Percentiles rank a stretch among this genome's conserved stretches.
phyloP scores from a whole-genome alignment of 352 stramenopile species.

The Pythium utonaiense region DNA sequence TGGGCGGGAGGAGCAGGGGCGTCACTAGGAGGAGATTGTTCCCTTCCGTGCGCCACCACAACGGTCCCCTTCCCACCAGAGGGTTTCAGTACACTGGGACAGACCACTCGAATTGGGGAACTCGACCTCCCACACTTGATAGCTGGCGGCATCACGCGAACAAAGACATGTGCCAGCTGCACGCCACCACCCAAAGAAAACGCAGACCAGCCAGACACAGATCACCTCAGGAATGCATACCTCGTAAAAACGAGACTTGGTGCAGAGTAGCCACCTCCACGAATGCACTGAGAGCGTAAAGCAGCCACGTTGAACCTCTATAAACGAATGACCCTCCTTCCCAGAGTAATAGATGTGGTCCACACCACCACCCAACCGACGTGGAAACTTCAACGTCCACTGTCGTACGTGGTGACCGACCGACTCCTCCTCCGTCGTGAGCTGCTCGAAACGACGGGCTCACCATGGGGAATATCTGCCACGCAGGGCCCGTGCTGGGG shows the following conservation, averaged over 20 bases:
- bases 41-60: neutral
- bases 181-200: neutral
- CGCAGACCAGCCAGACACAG: neutral
- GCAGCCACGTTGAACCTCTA: neutral
- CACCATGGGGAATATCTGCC: constrained; percentile 62
- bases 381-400: constrained; percentile 15
- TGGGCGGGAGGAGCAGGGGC: neutral
- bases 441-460: neutral
- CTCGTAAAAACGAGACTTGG: neutral
- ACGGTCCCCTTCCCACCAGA: constrained; percentile 3
- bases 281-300: neutral
- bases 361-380: neutral
- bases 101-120: neutral
- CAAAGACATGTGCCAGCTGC: constrained; percentile 16
- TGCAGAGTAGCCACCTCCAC: neutral
- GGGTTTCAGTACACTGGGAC: constrained; percentile 19
- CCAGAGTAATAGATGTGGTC: neutral
- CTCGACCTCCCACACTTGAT: constrained; percentile 16
- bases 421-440: too few species aligned
- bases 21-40: neutral
- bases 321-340: neutral
- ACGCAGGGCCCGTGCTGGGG: constrained; percentile 29
- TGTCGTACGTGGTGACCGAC: neutral
- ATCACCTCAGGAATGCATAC: neutral
- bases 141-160: constrained; percentile 11